A percentile compares a stretch with the other conserved stretches of the same genome.
phyloP scores from a whole-genome alignment of 176 grass and related monocot genomes.

The Secale cereale region DNA sequence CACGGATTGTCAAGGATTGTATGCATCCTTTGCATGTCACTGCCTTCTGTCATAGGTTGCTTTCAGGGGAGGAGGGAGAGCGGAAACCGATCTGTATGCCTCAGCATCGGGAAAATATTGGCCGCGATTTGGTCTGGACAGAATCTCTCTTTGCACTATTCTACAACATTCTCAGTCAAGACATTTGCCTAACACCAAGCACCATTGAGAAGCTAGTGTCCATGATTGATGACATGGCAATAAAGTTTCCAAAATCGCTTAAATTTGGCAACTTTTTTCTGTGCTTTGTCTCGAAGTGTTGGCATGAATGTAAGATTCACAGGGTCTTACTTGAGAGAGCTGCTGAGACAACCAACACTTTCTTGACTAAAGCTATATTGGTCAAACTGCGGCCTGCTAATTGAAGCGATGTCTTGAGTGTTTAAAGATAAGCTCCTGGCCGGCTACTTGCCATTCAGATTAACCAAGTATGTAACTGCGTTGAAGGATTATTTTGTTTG shows the following conservation, averaged over 20 bases:
- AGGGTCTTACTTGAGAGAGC: conserved; percentile 56
- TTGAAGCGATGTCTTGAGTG: conserved; percentile 21
- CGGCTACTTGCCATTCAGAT: conserved; percentile 14
- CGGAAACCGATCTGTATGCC: conserved; percentile 45
- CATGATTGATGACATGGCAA: conserved; percentile 49
- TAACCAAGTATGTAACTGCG: conserved; percentile 2
- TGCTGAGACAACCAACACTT: conserved; percentile 54
- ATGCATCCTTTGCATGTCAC: conserved; percentile 74
- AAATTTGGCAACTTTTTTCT: conserved; percentile 83
- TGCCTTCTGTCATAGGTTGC: conserved; percentile 67
- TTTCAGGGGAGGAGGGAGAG: conserved; percentile 45
- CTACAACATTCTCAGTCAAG: conserved; percentile 66
- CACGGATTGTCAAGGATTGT: conserved; percentile 64
- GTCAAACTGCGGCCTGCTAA: conserved; percentile 46
- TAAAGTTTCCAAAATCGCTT: conserved; percentile 48
- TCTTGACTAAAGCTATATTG: conserved; percentile 79
- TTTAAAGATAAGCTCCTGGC: not conserved
- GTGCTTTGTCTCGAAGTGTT: conserved; percentile 58
- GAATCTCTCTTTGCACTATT: conserved; percentile 70
- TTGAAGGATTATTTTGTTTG: not conserved
- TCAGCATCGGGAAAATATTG: conserved; percentile 43
- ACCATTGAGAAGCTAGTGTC: conserved; percentile 39
- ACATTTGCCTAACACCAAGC: conserved; percentile 63
- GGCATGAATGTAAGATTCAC: conserved; percentile 37
- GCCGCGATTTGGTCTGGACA: conserved; percentile 54